Base-by-base conservation (phyloP, 352 stramenopile species). In the Phytopythium kandeliae region DNA sequence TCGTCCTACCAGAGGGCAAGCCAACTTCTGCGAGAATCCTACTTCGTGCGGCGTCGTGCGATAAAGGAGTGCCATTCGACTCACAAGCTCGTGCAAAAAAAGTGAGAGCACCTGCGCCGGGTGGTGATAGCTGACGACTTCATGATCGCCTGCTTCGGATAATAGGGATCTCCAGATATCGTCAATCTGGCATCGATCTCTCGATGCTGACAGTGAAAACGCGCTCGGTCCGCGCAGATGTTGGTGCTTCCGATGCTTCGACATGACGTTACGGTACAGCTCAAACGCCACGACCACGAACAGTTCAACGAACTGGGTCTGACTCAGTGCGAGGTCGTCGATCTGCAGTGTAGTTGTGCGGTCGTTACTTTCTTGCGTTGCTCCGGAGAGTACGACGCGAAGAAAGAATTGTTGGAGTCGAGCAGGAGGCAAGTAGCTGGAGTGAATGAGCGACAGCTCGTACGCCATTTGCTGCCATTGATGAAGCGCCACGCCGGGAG, bases 51-150 rank as follows among this genome's bases (percentile, higher is more conserved):
- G 13, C 6, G 37, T 49, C 21, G 57, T 35, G 0, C 49, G 49
- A 17, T 58, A 51, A 3, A 38, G 30, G 40, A 69, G 56, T 6
- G 60, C 48, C 4, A 49, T 54, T 15, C 52, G 54, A 0, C 56
- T 58, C 26, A 87, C 25, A 8, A 85, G 48, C 0, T 73, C 60
- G 2, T 65, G 62, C 38, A 65, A 78, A 22, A 87, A 85, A 6
- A 51, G 24, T 0, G 63, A 54, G 10, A 84, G 54, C 13, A 85
- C 67, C 19, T 71, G 60, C 22, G 60, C 48, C n/a, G 58, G 70
- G 2, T 57, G 55, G 21, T 38, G n/a, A 11, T 35, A 15, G 4
- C 10, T 10, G 3, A 3, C 34, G 7, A 16, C 16, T 24, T 4
- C 15, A 41, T 42, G 15, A 44, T 58, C 24, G 3, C 8, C n/a